Percentiles rank a stretch among this genome's conserved stretches.
phyloP scores from a whole-genome alignment of 257 asterid species.

The Forsythia viridissima region DNA sequence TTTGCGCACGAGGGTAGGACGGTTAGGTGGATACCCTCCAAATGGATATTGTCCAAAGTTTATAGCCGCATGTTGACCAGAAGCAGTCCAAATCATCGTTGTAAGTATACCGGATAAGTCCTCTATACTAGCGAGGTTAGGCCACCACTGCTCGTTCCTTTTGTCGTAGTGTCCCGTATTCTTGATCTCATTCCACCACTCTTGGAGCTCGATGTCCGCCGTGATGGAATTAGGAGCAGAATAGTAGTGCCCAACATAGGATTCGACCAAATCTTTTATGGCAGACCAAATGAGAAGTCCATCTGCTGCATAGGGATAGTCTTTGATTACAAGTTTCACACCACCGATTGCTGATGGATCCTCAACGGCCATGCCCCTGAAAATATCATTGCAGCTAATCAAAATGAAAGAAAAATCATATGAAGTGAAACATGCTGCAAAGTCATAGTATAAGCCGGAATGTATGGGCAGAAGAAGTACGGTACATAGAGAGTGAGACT shows the following conservation, averaged over 20 bases:
- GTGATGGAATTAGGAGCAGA: conserved; percentile 58
- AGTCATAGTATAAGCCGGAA: neutral
- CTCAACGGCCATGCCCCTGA: conserved; percentile 87
- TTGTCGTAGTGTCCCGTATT: conserved; percentile 71
- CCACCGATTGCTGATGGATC: conserved; percentile 77
- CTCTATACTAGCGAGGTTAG: conserved; percentile 62
- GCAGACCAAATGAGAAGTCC: conserved; percentile 91
- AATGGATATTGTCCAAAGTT: conserved; percentile 93
- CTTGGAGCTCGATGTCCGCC: conserved; percentile 73
- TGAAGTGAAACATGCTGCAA: neutral
- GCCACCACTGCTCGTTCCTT: conserved; percentile 88
- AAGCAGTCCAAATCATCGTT: conserved; percentile 81
- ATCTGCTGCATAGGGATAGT: conserved; percentile 92
- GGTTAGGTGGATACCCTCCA: conserved; percentile 85
- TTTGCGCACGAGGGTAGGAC: conserved; percentile 81
- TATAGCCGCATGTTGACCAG: conserved; percentile 91
- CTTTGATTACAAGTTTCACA: conserved; percentile 74
- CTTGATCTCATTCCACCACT: conserved; percentile 91
- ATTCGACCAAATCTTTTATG: conserved; percentile 68
- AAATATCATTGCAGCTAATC: neutral
- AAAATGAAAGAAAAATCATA: neutral
- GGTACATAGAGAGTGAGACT: neutral
- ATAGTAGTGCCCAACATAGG: conserved; percentile 70
- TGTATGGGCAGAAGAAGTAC: neutral
- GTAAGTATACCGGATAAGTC: conserved; percentile 68